Percentiles rank a stretch among this genome's conserved stretches.
Conservation (phyloP, 768 basidiomycete genomes). For the Amanita pseudoporphyria region DNA sequence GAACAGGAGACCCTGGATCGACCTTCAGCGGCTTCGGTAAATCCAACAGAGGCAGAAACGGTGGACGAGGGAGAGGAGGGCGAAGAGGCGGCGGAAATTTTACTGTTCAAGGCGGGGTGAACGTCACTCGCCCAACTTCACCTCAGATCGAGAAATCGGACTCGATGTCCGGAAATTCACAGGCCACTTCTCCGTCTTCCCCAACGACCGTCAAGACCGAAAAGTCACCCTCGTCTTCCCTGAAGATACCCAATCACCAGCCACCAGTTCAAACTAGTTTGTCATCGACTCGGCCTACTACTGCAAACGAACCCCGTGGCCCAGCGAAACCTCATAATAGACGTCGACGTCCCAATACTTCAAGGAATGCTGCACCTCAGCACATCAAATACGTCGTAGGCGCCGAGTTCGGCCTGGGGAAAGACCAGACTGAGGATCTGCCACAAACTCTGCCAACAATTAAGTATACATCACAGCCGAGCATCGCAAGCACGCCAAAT, state of each 20-base stretch:
- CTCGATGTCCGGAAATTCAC: constrained; percentile 10
- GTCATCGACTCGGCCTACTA: constrained; percentile 20
- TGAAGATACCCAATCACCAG: constrained; percentile 19
- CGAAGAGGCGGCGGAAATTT: constrained; percentile 21
- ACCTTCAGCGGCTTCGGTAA: constrained; percentile 36
- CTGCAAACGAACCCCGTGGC: constrained; percentile 12
- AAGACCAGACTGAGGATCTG: constrained; percentile 18
- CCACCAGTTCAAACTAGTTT: constrained; percentile 25
- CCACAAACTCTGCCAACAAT: neutral
- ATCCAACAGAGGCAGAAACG: constrained; percentile 25
- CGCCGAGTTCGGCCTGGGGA: neutral
- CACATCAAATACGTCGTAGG: neutral
- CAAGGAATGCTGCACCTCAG: constrained; percentile 15
- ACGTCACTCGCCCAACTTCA: neutral
- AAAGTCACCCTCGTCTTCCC: constrained; percentile 15
- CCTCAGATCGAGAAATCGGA: neutral
- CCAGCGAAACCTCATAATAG: constrained; percentile 29
- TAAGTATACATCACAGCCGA: neutral
- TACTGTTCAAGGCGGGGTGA: neutral
- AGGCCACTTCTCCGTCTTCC: constrained; percentile 4
- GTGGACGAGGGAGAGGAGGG: constrained; percentile 26
- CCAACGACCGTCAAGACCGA: constrained; percentile 13
- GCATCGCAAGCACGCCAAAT: neutral
- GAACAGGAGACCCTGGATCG: constrained; percentile 35
- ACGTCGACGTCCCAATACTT: constrained; percentile 38